Evolutionary conservation across 805 yeast genomes (phyloP).

Genomic region (Babjeviella inositovora): DNA sequence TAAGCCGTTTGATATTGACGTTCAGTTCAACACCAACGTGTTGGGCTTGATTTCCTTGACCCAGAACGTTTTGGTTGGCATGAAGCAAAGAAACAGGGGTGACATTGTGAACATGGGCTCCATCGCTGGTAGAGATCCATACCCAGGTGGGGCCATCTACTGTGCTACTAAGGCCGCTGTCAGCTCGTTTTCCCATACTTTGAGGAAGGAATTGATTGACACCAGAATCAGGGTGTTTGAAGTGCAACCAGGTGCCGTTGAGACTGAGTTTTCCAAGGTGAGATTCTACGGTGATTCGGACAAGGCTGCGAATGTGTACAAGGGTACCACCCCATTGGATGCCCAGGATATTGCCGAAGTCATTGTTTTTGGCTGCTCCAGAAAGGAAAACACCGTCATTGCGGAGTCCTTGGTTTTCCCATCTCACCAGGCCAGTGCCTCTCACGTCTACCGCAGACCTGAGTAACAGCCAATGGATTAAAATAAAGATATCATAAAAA

Average conservation of each 20-base stretch:
- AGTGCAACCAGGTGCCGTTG: slow-evolving; percentile 68
- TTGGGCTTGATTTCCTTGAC: slow-evolving; percentile 74
- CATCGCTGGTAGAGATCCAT: slow-evolving; percentile 66
- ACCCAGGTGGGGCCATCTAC: slow-evolving; percentile 67
- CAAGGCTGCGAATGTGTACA: slow-evolving; percentile 50
- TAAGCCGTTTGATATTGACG: slow-evolving; percentile 41
- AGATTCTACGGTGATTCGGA: slow-evolving; percentile 47
- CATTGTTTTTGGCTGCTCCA: slow-evolving; percentile 48
- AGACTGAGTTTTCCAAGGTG: slow-evolving; percentile 57
- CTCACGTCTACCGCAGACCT: slow-evolving; percentile 13
- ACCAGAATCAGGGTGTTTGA: slow-evolving; percentile 53
- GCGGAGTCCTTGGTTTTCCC: slow-evolving; percentile 31
- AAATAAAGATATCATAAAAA: too few relatives aligned
- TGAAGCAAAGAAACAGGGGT: slow-evolving; percentile 56
- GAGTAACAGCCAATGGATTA: too few relatives aligned
- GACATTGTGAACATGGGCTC: slow-evolving; percentile 67
- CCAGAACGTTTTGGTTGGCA: slow-evolving; percentile 57
- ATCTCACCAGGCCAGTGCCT: slow-evolving; percentile 20
- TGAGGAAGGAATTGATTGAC: slow-evolving; percentile 37
- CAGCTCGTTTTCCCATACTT: slow-evolving; percentile 51
- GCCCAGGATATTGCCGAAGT: slow-evolving; percentile 68
- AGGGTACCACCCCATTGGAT: slow-evolving; percentile 50
- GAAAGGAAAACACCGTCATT: slow-evolving; percentile 57
- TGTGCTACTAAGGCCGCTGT: slow-evolving; percentile 67
- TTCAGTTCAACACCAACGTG: slow-evolving; percentile 79